Evolutionary conservation across 1,139 yeast species (phyloP).

Genomic region (Saccharomycopsis crataegensis): DNA sequence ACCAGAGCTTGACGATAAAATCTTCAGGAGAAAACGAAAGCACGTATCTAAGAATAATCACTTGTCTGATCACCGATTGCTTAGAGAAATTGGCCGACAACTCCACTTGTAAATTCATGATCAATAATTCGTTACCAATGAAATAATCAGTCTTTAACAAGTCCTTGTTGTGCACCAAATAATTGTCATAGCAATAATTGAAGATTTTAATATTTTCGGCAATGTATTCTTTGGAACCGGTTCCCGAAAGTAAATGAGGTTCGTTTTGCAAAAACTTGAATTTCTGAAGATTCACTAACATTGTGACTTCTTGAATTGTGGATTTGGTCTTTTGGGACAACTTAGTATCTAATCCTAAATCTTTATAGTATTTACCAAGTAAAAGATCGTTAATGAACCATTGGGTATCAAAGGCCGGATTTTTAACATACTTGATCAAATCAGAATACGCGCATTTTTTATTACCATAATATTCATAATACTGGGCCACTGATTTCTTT

Average conservation of each 20-base stretch:
- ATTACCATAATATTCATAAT: slow-evolving; percentile 37
- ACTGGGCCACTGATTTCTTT: slow-evolving; percentile 31
- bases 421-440: slow-evolving; percentile 33
- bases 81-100: slow-evolving; percentile 23
- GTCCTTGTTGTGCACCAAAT: slow-evolving; percentile 14
- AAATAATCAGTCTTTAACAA: slow-evolving; percentile 42
- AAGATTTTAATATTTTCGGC: slow-evolving; percentile 4
- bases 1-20: slow-evolving; percentile 62
- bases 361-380: slow-evolving; percentile 18
- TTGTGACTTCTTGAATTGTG: slow-evolving; percentile 30
- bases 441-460: slow-evolving; percentile 62
- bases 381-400: slow-evolving; percentile 21
- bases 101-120: slow-evolving; percentile 37
- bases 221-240: not conserved
- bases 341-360: slow-evolving; percentile 1
- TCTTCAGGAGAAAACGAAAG: slow-evolving; percentile 53
- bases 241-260: not conserved
- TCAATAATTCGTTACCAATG: slow-evolving; percentile 55
- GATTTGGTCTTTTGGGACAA: slow-evolving; percentile 2
- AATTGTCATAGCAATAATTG: not conserved
- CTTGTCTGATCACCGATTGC: slow-evolving; percentile 15
- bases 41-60: slow-evolving; percentile 35
- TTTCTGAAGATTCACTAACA: slow-evolving; percentile 45
- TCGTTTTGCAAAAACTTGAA: slow-evolving; percentile 26
- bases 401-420: not conserved